A percentile compares a stretch with the other conserved stretches of the same genome.
phyloP scores from a whole-genome alignment of 345 rosid species.

The Brassica juncea region DNA sequence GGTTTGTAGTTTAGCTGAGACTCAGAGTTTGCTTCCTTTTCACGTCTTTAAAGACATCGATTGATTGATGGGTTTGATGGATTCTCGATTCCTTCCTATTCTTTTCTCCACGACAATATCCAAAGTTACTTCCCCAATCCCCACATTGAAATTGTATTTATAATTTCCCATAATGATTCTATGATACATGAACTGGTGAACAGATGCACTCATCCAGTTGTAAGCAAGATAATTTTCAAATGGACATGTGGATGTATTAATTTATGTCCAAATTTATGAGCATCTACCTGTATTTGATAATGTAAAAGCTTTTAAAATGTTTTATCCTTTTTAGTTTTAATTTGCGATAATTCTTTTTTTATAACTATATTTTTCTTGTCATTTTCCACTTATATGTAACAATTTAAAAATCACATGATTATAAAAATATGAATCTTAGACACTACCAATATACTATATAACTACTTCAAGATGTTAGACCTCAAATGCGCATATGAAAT shows the following conservation, averaged over 20 bases:
- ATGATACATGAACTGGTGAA: not conserved
- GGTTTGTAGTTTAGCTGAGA: conserved; percentile 32
- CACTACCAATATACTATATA: not conserved
- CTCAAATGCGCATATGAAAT: not conserved
- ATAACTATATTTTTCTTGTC: not conserved
- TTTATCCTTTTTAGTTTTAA: not conserved
- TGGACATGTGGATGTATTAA: not conserved
- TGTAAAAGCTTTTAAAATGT: not conserved
- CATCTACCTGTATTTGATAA: not conserved
- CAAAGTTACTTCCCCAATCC: not conserved
- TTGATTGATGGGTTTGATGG: conserved; percentile 46
- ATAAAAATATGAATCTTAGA: not conserved
- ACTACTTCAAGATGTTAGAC: not conserved
- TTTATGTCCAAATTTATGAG: not conserved
- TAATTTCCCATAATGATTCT: not conserved
- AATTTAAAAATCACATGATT: not conserved
- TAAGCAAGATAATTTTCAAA: not conserved
- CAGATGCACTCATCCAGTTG: not conserved
- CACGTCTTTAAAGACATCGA: conserved; percentile 54
- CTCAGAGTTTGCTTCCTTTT: conserved; percentile 56
- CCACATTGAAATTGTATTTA: not conserved
- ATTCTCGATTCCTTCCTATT: conserved; percentile 47
- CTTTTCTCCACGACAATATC: conserved; percentile 22
- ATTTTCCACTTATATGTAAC: not conserved
- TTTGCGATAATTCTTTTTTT: not conserved